Conservation (phyloP, 371 early-diverging fungal genomes). For the Mucor indicus region DNA sequence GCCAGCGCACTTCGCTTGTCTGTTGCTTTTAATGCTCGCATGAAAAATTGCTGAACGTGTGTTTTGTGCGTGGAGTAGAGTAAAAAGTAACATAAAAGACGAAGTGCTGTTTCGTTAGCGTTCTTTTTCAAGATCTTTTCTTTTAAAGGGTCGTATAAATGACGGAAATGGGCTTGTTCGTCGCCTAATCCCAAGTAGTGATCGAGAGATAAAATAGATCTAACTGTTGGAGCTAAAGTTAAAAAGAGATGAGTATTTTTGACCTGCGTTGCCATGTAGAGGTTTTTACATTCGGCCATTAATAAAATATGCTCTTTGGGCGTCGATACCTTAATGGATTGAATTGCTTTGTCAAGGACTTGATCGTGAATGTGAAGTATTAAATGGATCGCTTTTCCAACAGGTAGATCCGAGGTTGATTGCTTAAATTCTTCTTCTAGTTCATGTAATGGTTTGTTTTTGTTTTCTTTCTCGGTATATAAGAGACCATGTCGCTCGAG, state of each 20-base stretch:
- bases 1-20: slow-evolving; percentile 13
- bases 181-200: slow-evolving; percentile 4
- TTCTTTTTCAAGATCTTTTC: slow-evolving; percentile 2
- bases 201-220: slow-evolving; percentile 15
- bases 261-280: no score
- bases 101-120: slow-evolving; percentile 6
- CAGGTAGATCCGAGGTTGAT: no score
- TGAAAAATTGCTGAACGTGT: background rate
- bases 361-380: no score
- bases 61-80: slow-evolving; percentile 3
- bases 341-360: no score
- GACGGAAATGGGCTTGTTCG: background rate
- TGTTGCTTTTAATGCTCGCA: background rate
- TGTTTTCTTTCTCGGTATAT: no score
- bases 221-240: slow-evolving; percentile 16
- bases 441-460: background rate
- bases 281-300: no score
- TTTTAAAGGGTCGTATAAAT: slow-evolving; percentile 12
- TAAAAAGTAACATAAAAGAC: slow-evolving; percentile 8
- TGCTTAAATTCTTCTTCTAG: no score
- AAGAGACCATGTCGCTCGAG: no score
- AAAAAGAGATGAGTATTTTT: background rate
- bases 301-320: no score
- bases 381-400: background rate
- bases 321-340: no score